Evolutionary conservation across 352 stramenopile genomes (phyloP).

Genomic region (Globisporangium mamillatum): DNA sequence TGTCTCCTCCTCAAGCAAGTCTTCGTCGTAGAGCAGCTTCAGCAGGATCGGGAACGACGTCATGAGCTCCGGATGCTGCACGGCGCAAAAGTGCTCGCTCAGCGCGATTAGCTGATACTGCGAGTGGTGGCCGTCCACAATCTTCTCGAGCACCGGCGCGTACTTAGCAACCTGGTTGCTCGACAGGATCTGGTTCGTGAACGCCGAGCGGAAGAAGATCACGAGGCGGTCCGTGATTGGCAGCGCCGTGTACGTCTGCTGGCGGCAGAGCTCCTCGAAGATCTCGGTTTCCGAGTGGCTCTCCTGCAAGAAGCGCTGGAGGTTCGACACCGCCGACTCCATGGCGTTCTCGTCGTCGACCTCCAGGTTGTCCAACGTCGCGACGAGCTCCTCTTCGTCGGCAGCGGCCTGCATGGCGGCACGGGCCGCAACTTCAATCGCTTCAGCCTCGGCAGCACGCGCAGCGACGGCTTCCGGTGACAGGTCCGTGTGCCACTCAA

Average conservation of each 20-base stretch:
- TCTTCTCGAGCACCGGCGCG: constrained; percentile 79
- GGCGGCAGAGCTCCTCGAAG: constrained; percentile 90
- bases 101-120: constrained; percentile 93
- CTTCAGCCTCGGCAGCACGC: constrained; percentile 76
- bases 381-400: constrained; percentile 53
- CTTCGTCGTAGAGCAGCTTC: constrained; percentile 97
- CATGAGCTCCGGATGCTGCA: constrained; percentile 79
- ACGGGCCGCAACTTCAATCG: constrained; percentile 74
- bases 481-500: constrained; percentile 86
- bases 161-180: constrained; percentile 91
- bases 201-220: constrained; percentile 91
- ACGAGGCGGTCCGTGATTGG: constrained; percentile 93
- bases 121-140: constrained; percentile 83
- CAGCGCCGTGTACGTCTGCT: constrained; percentile 90
- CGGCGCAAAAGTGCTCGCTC: constrained; percentile 88
- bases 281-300: constrained; percentile 58
- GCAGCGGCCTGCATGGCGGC: constrained; percentile 60
- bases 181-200: constrained; percentile 88
- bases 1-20: constrained; percentile 94
- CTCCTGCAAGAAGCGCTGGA: constrained; percentile 56
- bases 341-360: constrained; percentile 85
- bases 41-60: constrained; percentile 92
- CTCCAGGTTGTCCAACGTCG: constrained; percentile 78
- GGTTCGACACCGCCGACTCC: constrained; percentile 63
- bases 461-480: constrained; percentile 79